phyloP scores from a whole-genome alignment of 148 eudicot genomes.

The Vaccinium myrtillus region DNA sequence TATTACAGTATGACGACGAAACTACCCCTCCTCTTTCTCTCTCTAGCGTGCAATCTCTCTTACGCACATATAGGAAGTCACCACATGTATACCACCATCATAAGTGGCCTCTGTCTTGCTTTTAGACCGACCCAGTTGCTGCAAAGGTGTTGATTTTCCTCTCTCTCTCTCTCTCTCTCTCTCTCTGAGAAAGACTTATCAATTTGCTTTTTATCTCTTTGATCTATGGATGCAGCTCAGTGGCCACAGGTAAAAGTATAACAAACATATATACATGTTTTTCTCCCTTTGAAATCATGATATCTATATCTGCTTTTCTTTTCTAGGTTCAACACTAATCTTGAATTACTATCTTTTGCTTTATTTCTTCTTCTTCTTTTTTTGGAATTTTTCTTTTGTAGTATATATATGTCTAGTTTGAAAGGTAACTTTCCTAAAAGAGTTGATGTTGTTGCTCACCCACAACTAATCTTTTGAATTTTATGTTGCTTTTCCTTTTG shows the following conservation, averaged over 20 bases:
- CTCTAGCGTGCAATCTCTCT: not conserved
- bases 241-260: conserved; percentile 26
- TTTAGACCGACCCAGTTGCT: conserved; percentile 28
- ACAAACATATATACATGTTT: not conserved
- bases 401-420: not conserved
- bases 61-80: conserved; percentile 6
- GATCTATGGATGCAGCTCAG: conserved; percentile 29
- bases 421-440: not conserved
- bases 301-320: not conserved
- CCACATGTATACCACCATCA: not conserved
- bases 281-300: conserved; percentile 22
- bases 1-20: not conserved
- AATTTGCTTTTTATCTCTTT: conserved; percentile 12
- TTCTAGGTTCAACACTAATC: not conserved
- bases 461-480: conserved; percentile 16
- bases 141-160: conserved; percentile 17
- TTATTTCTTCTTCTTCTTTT: not conserved
- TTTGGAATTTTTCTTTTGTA: not conserved
- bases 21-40: conserved; percentile 8
- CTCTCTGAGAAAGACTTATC: conserved; percentile 19
- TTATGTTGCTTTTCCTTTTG: not conserved
- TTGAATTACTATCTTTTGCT: not conserved
- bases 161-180: not conserved
- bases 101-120: conserved; percentile 18
- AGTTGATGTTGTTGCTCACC: conserved; percentile 19